Evolutionary conservation across 148 eudicot genomes (phyloP), one percentile per base, ranked within the genome.

Genomic region (Chenopodium quinoa): DNA sequence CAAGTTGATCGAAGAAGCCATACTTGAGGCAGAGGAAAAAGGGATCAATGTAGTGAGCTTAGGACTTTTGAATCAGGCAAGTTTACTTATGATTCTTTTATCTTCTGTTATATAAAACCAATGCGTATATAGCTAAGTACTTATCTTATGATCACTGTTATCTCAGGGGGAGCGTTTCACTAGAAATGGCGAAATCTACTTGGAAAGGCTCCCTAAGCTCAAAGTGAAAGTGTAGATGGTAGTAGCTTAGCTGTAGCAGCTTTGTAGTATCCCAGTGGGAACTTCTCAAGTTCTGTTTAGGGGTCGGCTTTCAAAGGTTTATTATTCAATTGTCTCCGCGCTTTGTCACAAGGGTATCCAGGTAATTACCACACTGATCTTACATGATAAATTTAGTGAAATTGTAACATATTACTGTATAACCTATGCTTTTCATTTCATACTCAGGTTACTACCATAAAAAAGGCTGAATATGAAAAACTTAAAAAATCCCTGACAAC

Each of bases 211-310:
- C 76, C 93, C 97, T 47, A 62, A 84, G 63, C 85, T 91, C 46
- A 90, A 89, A 71, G 89, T 93, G 73, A 93, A 90, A 84, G 68
- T 93, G 81, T 93, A 8, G 94, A 93, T 66, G 97, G 94, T 23
- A 90, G 93, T 80, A 90, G 97, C 79, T 85, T 93, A 76, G 89
- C 89, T 7, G 94, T 88, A 27, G 91, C 93, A 2, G 71, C 81
- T 93, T 10, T 89, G 91, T 79, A 87, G 81, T 84, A 86, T 93
- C 37, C 94, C 94, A 4, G 83, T 85, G 64, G 91, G 84, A 79
- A 88, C 92, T 62, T 86, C 90, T 20, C 85, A 87, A 80, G 93
- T 91, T 37, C 84, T 88, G 70, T 75, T 93, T 58, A 80, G 91
- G 44, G 94, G 93, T 62, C 74, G 77, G 4, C 71, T 88, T 14